Conservation (phyloP, 305 asterid species). For the Fraxinus sp. region DNA sequence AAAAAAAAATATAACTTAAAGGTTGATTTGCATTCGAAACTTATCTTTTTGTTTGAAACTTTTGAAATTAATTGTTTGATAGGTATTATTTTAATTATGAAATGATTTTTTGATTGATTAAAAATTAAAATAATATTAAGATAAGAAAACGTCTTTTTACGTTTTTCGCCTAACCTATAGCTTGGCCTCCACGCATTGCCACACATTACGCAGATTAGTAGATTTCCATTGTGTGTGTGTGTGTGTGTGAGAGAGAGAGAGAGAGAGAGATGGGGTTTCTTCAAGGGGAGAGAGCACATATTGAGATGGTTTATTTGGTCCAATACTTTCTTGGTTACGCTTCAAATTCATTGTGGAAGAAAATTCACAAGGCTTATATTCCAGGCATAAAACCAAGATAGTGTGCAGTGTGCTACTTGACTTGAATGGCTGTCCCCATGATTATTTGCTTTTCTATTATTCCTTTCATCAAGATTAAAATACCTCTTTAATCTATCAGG, state of each 20-base stretch:
- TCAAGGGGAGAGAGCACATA: neutral
- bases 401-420: neutral
- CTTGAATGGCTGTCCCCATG: neutral
- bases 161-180: too few species aligned
- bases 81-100: too few species aligned
- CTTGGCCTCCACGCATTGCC: too few species aligned
- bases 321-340: neutral
- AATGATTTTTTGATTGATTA: too few species aligned
- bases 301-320: slow-evolving; percentile 11
- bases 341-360: neutral
- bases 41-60: too few species aligned
- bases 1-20: too few species aligned
- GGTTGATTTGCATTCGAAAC: too few species aligned
- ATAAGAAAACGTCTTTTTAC: too few species aligned
- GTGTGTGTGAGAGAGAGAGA: neutral
- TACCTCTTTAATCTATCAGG: slow-evolving; percentile 1
- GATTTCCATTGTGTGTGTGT: neutral
- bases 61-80: too few species aligned
- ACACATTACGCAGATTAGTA: neutral
- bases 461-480: neutral
- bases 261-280: neutral
- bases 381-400: neutral
- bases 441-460: neutral
- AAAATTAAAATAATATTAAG: too few species aligned
- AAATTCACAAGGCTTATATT: neutral